These are phyloP conservation scores for Boletus insuetus DNA, from an alignment of 768 basidiomycete genomes.

Conservation along the genomic window DNA sequence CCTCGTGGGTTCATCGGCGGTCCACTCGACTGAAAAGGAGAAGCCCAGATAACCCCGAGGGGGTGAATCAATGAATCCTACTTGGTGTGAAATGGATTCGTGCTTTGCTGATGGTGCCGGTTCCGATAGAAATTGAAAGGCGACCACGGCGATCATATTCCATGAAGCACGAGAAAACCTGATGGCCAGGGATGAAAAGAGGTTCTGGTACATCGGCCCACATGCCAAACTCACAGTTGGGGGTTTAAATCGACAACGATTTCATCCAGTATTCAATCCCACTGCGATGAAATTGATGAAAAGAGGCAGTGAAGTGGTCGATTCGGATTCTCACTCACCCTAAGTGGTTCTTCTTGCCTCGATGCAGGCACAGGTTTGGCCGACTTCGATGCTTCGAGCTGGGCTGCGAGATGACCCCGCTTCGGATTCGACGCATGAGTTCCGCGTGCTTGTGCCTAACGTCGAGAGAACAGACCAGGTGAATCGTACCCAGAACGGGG, in stretches of 20 bases:
- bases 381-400: slow-evolving; percentile 40
- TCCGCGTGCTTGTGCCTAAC: slow-evolving; percentile 43
- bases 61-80: slow-evolving; percentile 29
- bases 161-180: slow-evolving; percentile 35
- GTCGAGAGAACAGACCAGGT: slow-evolving; percentile 12
- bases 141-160: slow-evolving; percentile 30
- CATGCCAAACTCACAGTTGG: slow-evolving; percentile 24
- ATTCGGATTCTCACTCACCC: slow-evolving; percentile 39
- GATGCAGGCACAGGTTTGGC: slow-evolving; percentile 36
- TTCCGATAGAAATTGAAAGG: slow-evolving; percentile 32
- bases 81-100: slow-evolving; percentile 21
- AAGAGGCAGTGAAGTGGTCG: slow-evolving; percentile 18
- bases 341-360: slow-evolving; percentile 39
- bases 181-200: slow-evolving; percentile 28
- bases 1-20: slow-evolving; percentile 29
- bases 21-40: slow-evolving; percentile 16
- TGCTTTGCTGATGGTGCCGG: slow-evolving; percentile 25
- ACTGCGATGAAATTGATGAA: slow-evolving; percentile 36
- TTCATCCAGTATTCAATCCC: slow-evolving; percentile 37
- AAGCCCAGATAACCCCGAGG: slow-evolving; percentile 30
- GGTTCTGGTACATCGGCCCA: slow-evolving; percentile 17
- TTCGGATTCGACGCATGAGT: slow-evolving; percentile 45
- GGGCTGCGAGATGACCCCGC: slow-evolving; percentile 41
- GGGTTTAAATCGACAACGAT: slow-evolving; percentile 19
- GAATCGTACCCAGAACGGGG: slow-evolving; percentile 21